phyloP scores from a whole-genome alignment of 2,329 filamentous ascomycete genomes.

The Cryphonectria radicalis region DNA sequence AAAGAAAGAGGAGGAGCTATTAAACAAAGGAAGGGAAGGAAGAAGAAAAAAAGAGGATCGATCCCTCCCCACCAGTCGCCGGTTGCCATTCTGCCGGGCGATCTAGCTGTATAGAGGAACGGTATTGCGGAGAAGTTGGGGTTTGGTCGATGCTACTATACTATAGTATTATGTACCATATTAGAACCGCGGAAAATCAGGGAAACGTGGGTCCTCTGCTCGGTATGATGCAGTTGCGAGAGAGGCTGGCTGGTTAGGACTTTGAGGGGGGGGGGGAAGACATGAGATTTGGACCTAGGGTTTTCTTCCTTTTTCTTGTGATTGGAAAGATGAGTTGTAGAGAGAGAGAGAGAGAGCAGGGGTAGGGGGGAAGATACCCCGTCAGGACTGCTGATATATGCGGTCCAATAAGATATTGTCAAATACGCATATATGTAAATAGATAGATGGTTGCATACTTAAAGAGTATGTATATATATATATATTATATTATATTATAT shows the following conservation, averaged over 20 bases:
- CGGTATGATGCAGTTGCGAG: not conserved
- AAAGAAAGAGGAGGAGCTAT: not conserved
- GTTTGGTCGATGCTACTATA: constrained; percentile 1
- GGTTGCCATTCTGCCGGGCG: constrained; percentile 11
- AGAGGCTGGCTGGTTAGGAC: not conserved
- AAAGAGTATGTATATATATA: not conserved
- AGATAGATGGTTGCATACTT: not conserved
- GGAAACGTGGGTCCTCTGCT: not conserved
- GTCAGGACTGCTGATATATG: not conserved
- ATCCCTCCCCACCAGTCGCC: not conserved
- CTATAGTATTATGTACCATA: not conserved
- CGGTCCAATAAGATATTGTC: not conserved
- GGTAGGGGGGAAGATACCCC: not conserved
- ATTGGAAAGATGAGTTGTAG: not conserved
- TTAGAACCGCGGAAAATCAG: not conserved
- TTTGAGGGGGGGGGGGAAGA: too few relatives aligned
- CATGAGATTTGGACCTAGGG: not conserved
- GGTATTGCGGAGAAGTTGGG: constrained; percentile 19
- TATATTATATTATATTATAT: not conserved
- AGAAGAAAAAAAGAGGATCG: not conserved
- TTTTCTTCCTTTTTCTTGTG: not conserved
- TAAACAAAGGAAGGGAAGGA: not conserved
- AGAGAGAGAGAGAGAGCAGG: not conserved
- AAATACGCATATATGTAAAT: not conserved
- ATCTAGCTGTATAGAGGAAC: constrained; percentile 5